These are phyloP conservation scores for Coniella vitis DNA, from an alignment of 2,329 filamentous ascomycete genomes.

Conservation along the genomic window DNA sequence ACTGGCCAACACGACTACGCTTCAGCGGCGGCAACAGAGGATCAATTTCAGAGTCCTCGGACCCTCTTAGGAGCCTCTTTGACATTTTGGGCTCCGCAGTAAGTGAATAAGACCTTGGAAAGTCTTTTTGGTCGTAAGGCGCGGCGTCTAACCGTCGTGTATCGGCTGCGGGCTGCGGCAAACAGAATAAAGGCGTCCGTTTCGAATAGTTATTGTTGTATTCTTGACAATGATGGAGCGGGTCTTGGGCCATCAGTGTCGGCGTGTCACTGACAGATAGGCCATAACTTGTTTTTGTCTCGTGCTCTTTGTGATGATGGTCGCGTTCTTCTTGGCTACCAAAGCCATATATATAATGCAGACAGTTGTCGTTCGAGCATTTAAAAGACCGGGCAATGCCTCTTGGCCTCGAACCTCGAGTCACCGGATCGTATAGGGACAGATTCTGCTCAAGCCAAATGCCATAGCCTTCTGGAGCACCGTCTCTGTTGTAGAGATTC, in stretches of 20 bases:
- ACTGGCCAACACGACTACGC: conserved; percentile 44
- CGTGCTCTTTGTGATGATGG: conserved; percentile 42
- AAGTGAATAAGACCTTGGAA: conserved; percentile 33
- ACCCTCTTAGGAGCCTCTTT: conserved; percentile 27
- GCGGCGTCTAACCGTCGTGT: conserved; percentile 30
- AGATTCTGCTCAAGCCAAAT: conserved; percentile 49
- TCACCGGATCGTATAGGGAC: conserved; percentile 40
- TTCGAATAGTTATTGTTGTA: conserved; percentile 28
- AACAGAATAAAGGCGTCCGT: conserved; percentile 32
- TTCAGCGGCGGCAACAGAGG: conserved; percentile 49
- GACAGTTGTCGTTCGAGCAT: conserved; percentile 48
- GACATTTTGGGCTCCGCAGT: conserved; percentile 29
- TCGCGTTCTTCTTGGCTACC: conserved; percentile 43
- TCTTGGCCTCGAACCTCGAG: conserved; percentile 33
- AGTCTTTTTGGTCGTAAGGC: conserved; percentile 34
- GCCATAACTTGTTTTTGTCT: conserved; percentile 38
- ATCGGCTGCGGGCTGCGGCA: conserved; percentile 28
- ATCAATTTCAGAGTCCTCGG: conserved; percentile 42
- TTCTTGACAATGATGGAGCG: conserved; percentile 22
- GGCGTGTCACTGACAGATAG: conserved; percentile 33
- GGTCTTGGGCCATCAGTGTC: conserved; percentile 29
- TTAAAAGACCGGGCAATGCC: conserved; percentile 40
- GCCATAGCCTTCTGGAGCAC: conserved; percentile 40
- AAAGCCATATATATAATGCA: conserved; percentile 54
- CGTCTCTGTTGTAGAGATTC: conserved; percentile 29